Evolutionary conservation across 371 early-diverging fungal species (phyloP), one percentile per base, ranked within the genome.

Genomic region (Mycotypha africana): DNA sequence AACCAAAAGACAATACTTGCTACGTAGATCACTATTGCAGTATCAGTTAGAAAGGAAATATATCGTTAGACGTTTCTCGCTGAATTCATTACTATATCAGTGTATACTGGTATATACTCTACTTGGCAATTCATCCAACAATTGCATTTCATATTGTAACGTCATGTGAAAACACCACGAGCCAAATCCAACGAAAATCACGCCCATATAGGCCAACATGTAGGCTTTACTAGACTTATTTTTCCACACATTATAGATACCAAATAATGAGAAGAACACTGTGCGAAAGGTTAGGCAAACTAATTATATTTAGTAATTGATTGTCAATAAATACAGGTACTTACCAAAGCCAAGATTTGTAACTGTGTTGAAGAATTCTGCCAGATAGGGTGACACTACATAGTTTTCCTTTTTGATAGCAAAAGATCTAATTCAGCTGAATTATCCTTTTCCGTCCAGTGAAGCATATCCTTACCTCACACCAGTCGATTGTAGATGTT

Each of bases 141-240:
- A 65, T 58, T 89, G 90, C 74, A 83, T 82, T 48, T 82, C 74
- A 51, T 81, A 87, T 47, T 74, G 67, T 38, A 92, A 62, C 10
- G 91, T 88, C 73, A 79, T 85, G 59, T 92, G 93, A 65, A 92
- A 92, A 41, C 71, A 62, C 76, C 81, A 79, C 66, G 62, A 74
- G 23, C 91, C 91, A 45, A 84, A 49, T 6, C 89, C 89, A 34
- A 90, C 78, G 20, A 86, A 45, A 22, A 78, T 53, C 43, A 88
- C 67, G 22, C 67, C 74, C 14, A 74, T 28, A 51, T 84, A 81
- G 43, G 78, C 79, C 16, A 78, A 17, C n/a, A 74, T 62, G 42
- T 79, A 81, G 9, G 80, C 65, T 42, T 49, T 60, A 40, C 68
- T 76, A 16, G 78, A 70, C 14, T 58, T 49, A 41, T 69, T 71